Evolutionary conservation across 495 filamentous ascomycete species (phyloP).

Genomic region (Tetracladium marchalianum): DNA sequence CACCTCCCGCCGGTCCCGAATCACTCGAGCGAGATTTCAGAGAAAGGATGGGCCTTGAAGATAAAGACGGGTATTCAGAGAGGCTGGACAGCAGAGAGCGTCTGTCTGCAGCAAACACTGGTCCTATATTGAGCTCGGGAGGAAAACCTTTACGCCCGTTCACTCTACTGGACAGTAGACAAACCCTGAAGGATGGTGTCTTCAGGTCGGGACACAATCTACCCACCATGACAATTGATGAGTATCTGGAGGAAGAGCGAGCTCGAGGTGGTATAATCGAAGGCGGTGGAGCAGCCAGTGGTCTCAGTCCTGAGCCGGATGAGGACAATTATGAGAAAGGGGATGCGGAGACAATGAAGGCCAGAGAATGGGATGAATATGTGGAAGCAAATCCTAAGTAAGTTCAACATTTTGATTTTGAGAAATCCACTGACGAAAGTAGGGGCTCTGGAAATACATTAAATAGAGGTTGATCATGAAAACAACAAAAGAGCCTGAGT

Average conservation of each 20-base stretch:
- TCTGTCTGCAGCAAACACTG: constrained; percentile 41
- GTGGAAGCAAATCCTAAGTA: constrained; percentile 75
- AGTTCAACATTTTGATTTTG: constrained; percentile 4
- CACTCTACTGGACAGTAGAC: constrained; percentile 68
- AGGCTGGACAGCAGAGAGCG: constrained; percentile 59
- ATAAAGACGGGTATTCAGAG: constrained; percentile 53
- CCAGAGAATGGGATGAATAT: constrained; percentile 91
- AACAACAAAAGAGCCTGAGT: too few species aligned
- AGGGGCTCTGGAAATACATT: constrained; percentile 75
- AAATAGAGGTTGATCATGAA: constrained; percentile 63
- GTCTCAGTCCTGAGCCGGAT: constrained; percentile 59
- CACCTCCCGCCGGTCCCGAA: constrained; percentile 16
- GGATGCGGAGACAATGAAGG: constrained; percentile 86
- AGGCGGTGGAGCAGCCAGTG: constrained; percentile 75
- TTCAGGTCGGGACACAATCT: constrained; percentile 87
- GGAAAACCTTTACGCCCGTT: constrained; percentile 90
- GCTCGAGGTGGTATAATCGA: constrained; percentile 82
- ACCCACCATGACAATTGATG: constrained; percentile 96
- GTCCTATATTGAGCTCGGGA: constrained; percentile 68
- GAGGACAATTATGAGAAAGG: constrained; percentile 82
- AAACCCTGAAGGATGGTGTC: constrained; percentile 70
- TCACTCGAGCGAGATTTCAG: constrained; percentile 29
- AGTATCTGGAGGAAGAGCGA: constrained; percentile 90
- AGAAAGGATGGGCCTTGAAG: constrained; percentile 33
- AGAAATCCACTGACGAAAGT: constrained; percentile 7